A percentile compares a stretch with the other conserved stretches of the same genome.
Conservation (phyloP, 2,329 filamentous ascomycete species). For the Fusarium robinianum region DNA sequence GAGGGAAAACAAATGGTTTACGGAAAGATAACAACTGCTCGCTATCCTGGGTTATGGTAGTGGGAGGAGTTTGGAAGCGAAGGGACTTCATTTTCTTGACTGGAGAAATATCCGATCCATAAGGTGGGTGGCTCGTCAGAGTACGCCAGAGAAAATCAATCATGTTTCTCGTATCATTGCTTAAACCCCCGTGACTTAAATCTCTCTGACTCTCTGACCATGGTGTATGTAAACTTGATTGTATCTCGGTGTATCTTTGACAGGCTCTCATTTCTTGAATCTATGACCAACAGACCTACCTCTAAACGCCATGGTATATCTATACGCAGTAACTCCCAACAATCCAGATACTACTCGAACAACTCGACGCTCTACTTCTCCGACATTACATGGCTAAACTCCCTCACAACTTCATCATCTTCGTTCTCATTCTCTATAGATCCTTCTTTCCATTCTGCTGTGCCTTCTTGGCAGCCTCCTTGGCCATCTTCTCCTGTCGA, state of each 20-base stretch:
- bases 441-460: constrained; percentile 41
- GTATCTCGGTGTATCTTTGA: no score
- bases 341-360: no score
- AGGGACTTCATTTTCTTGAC: constrained; percentile 15
- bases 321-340: no score
- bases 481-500: constrained; percentile 79
- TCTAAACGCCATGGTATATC: no score
- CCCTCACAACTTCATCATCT: background rate
- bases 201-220: no score
- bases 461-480: constrained; percentile 65
- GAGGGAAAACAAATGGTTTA: constrained; percentile 20
- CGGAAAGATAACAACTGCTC: constrained; percentile 17
- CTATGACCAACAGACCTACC: no score
- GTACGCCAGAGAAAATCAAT: constrained; percentile 23
- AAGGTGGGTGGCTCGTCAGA: constrained; percentile 7
- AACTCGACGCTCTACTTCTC: no score
- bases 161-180: constrained; percentile 13
- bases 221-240: no score
- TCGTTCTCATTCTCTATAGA: constrained; percentile 18
- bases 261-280: no score
- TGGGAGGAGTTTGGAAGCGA: constrained; percentile 32
- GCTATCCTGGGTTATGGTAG: constrained; percentile 33
- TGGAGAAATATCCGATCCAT: constrained; percentile 13
- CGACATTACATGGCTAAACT: no score
- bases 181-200: no score